Evolutionary conservation across 2,329 filamentous ascomycete species (phyloP).

Genomic region (Nemania sp.): DNA sequence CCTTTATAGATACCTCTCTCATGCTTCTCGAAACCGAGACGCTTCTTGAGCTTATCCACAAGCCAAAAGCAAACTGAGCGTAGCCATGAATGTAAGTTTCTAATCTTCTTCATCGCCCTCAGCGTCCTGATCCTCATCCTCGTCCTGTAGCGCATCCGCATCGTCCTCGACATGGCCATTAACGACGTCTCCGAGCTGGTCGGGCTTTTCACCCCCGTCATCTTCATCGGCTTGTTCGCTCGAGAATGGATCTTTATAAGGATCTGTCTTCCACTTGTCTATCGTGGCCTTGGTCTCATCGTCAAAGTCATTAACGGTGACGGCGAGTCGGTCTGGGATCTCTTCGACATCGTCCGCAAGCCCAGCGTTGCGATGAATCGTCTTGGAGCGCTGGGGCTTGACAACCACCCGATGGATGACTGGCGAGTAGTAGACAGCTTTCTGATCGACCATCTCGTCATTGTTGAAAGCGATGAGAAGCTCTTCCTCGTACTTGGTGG

Average conservation of each 20-base stretch:
- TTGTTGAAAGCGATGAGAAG: conserved; percentile 64
- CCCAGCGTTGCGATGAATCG: conserved; percentile 60
- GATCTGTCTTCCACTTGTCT: conserved; percentile 56
- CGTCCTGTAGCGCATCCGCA: conserved; percentile 22
- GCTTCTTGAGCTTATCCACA: too few species aligned
- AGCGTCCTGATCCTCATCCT: conserved; percentile 44
- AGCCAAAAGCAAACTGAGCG: too few species aligned
- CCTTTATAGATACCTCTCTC: too few species aligned
- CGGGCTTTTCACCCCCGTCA: conserved; percentile 28
- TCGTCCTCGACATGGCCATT: conserved; percentile 29
- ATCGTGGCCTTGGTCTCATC: conserved; percentile 59
- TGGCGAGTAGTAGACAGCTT: conserved; percentile 70
- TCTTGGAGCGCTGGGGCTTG: conserved; percentile 66
- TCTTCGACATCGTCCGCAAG: conserved; percentile 54
- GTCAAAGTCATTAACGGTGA: conserved; percentile 59
- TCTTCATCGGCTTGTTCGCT: conserved; percentile 43
- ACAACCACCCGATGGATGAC: conserved; percentile 67
- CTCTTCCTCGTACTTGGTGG: conserved; percentile 67
- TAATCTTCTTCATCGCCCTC: conserved; percentile 52
- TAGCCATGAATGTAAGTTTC: too few species aligned
- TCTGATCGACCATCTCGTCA: conserved; percentile 52
- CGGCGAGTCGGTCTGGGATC: conserved; percentile 60
- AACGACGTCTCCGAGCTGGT: conserved; percentile 25
- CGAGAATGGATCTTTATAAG: conserved; percentile 42
- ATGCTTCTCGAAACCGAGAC: too few species aligned